Base-by-base conservation (phyloP, 208 protist genomes). In the Wallacemonas sp. region DNA sequence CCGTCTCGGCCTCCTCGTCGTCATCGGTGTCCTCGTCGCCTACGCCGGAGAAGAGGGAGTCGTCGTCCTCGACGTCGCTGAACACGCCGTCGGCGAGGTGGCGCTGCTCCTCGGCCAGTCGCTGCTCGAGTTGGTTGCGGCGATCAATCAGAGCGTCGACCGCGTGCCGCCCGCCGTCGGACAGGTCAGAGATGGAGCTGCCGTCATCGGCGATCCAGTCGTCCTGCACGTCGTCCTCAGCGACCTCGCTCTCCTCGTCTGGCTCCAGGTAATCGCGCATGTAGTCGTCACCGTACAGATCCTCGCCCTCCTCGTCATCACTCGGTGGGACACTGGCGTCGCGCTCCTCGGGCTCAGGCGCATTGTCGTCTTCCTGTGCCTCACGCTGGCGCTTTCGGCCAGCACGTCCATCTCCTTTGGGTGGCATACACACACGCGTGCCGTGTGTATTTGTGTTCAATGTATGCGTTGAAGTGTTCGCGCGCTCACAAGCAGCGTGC, bases 271-370 rank as follows among this genome's bases (percentile, higher is more conserved):
- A 96, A 66, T 96, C 91, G 29, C 67, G 81, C 81, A 94, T 92
- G 74, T 86, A 96, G 74, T 94, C 83, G 22, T 96, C 91, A 3
- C 87, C 91, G 63, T 87, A 96, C 23, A 96, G 81, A 69, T 96
- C 91, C 70, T 96, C 91, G 49, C 91, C 87, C 65, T 95, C 91
- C 36, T 79, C 79, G 36, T 84, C 79, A 12, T 72, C 67, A 29
- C 57, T 69, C 31, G 72, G 70, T 5, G 57, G 57, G 23, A 55
- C 33, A 68, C 74, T 84, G 57, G 59, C 61, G 65, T 50, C 39
- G 62, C 68, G 57, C 32, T 49, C 61, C 33, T 52, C 74, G 16
- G 55, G 52, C 1, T 71, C 52, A n/a, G n/a, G n/a, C n/a, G n/a
- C n/a, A n/a, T n/a, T n/a, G 3, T 72, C 62, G 14, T 44, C 62